These are phyloP conservation scores for Mentha longifolia DNA, from an alignment of 257 asterid genomes.

Conservation along the genomic window DNA sequence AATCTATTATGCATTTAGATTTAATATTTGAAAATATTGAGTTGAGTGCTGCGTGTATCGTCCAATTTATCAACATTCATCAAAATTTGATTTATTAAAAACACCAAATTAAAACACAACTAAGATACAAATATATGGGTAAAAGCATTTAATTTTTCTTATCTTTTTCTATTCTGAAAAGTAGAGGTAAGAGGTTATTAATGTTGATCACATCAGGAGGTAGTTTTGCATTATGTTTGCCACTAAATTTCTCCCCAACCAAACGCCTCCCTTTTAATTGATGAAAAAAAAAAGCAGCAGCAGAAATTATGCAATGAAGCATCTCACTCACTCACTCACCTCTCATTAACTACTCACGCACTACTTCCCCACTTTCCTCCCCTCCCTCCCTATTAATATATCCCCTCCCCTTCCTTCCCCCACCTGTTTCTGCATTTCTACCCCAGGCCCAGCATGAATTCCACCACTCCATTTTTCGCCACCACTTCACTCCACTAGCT, in stretches of 20 bases:
- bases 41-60: too few relatives aligned
- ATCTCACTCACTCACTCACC: too few relatives aligned
- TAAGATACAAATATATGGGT: too few relatives aligned
- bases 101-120: too few relatives aligned
- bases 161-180: too few relatives aligned
- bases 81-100: too few relatives aligned
- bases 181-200: not conserved
- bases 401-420: slow-evolving; percentile 35
- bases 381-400: slow-evolving; percentile 36
- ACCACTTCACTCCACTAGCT: not conserved
- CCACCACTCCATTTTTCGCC: slow-evolving; percentile 31
- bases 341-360: slow-evolving; percentile 39
- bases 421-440: slow-evolving; percentile 32
- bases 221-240: not conserved
- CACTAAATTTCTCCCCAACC: slow-evolving; percentile 19
- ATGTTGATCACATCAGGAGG: not conserved
- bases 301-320: not conserved
- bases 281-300: not conserved
- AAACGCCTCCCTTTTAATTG: not conserved
- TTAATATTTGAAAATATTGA: too few relatives aligned
- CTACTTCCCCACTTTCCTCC: slow-evolving; percentile 16
- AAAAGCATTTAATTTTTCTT: too few relatives aligned
- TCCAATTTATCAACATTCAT: too few relatives aligned
- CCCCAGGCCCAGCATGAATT: slow-evolving; percentile 29
- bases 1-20: too few relatives aligned